phyloP scores from a whole-genome alignment of 2,329 filamentous ascomycete species.

The Pestalotiopsis sp. region DNA sequence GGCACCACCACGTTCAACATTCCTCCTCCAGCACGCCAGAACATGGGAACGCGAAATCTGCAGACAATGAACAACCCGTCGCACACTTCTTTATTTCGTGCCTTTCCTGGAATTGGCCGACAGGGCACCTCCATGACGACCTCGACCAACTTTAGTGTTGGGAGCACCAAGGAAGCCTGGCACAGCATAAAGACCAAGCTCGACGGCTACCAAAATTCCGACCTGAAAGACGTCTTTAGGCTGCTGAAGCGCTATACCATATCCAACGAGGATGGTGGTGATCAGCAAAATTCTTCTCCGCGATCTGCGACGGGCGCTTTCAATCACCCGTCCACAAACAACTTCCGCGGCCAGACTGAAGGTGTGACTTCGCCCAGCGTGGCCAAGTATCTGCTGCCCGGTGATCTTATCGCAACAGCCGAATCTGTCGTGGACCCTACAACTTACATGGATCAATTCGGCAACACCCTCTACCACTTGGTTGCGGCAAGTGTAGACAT shows the following conservation, averaged over 20 bases:
- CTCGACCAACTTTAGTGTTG: constrained; percentile 41
- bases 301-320: background rate
- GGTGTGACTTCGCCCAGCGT: constrained; percentile 4
- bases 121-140: constrained; percentile 39
- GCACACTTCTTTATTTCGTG: constrained; percentile 4
- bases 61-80: constrained; percentile 14
- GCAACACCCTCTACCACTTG: constrained; percentile 54
- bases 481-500: constrained; percentile 24
- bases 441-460: constrained; percentile 46
- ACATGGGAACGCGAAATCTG: constrained; percentile 15
- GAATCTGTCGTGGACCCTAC: background rate
- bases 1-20: background rate
- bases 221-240: constrained; percentile 32
- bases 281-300: constrained; percentile 16
- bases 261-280: constrained; percentile 25
- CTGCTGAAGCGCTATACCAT: constrained; percentile 32
- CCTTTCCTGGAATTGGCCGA: constrained; percentile 28
- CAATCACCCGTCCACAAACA: background rate
- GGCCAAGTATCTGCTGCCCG: constrained; percentile 44
- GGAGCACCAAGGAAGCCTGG: constrained; percentile 34
- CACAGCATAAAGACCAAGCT: constrained; percentile 11
- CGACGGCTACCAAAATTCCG: constrained; percentile 24
- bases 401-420: constrained; percentile 48
- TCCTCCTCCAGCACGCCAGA: background rate
- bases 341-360: constrained; percentile 2